A percentile compares a stretch with the other conserved stretches of the same genome.
phyloP scores from a whole-genome alignment of 2,329 filamentous ascomycete species.

The Thelonectria blattea region DNA sequence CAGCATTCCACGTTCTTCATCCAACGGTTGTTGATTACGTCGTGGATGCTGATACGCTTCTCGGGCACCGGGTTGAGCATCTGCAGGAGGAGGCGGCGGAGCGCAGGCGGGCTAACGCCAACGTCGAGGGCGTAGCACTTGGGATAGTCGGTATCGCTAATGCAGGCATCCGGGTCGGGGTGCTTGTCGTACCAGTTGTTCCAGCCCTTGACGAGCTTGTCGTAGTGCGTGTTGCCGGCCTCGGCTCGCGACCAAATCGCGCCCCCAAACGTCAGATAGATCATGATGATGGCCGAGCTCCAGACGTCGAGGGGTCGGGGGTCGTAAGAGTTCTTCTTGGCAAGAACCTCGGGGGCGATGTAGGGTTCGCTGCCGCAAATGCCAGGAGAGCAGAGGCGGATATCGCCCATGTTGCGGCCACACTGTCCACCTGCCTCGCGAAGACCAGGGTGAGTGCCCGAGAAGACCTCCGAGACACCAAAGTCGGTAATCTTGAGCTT shows the following conservation, averaged over 20 bases:
- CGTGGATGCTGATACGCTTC: constrained; percentile 71
- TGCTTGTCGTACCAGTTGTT: constrained; percentile 68
- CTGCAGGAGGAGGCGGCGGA: constrained; percentile 74
- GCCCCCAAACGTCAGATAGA: constrained; percentile 75
- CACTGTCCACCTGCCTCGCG: constrained; percentile 75
- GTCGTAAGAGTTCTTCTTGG: constrained; percentile 70
- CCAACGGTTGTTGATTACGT: constrained; percentile 74
- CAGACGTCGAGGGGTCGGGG: constrained; percentile 84
- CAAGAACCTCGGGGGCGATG: constrained; percentile 83
- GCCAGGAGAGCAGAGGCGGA: constrained; percentile 76
- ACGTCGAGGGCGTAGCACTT: constrained; percentile 69
- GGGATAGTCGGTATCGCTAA: constrained; percentile 68
- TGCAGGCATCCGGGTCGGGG: constrained; percentile 43
- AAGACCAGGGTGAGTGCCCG: constrained; percentile 79
- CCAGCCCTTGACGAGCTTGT: constrained; percentile 71
- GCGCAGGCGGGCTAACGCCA: constrained; percentile 67
- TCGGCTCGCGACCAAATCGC: constrained; percentile 77
- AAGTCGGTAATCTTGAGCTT: constrained; percentile 93
- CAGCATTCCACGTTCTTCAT: constrained; percentile 81
- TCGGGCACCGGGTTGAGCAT: constrained; percentile 84
- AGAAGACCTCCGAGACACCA: constrained; percentile 86
- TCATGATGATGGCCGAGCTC: constrained; percentile 83
- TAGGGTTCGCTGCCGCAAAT: constrained; percentile 88
- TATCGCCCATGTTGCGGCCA: constrained; percentile 72
- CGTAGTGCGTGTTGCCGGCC: constrained; percentile 63